Percentiles rank a stretch among this genome's conserved stretches.
Conservation (phyloP, 306 rosid species). For the Rubus idaeus region DNA sequence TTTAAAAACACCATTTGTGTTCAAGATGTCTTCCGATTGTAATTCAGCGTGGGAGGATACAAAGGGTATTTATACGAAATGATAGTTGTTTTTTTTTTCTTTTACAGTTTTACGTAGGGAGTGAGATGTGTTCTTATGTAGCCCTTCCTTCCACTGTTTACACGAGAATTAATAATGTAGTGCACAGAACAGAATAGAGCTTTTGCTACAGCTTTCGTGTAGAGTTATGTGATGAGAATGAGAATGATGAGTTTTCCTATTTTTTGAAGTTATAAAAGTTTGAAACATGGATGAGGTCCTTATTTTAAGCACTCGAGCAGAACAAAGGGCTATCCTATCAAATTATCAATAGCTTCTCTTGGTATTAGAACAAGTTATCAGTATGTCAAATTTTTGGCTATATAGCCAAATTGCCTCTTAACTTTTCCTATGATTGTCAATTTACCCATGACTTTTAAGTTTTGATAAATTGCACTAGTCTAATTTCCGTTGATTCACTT, state of each 20-base stretch:
- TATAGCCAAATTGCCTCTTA: too few relatives aligned
- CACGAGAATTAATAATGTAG: neutral
- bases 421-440: too few relatives aligned
- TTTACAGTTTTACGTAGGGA: neutral
- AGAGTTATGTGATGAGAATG: neutral
- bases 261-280: neutral
- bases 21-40: constrained; percentile 26
- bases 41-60: neutral
- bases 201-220: neutral
- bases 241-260: neutral
- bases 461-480: too few relatives aligned
- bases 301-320: neutral
- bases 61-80: constrained; percentile 8
- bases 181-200: constrained; percentile 3
- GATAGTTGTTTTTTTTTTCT: neutral
- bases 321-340: neutral
- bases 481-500: too few relatives aligned
- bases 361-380: too few relatives aligned
- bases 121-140: constrained; percentile 4
- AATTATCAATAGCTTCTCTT: neutral
- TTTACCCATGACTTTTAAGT: too few relatives aligned
- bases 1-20: constrained; percentile 18
- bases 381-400: too few relatives aligned
- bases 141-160: constrained; percentile 4
- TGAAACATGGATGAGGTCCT: neutral